Percentiles rank a stretch among this genome's conserved stretches.
These are phyloP conservation scores for Cercospora berteroae DNA, from an alignment of 2,329 filamentous ascomycete species.

Conservation along the genomic window DNA sequence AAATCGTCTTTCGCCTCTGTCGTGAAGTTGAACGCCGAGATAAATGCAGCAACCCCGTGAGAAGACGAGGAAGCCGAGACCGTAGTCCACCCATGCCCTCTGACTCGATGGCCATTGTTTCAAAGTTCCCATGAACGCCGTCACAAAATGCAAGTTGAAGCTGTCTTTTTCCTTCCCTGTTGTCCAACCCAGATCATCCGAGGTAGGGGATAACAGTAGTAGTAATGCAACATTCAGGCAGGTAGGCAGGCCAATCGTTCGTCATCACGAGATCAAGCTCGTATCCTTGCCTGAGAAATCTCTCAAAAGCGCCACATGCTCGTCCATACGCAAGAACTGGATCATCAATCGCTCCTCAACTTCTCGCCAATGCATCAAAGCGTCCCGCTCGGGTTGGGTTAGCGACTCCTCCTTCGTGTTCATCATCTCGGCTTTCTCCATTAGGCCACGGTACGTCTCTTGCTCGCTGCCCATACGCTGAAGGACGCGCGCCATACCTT, in stretches of 20 bases:
- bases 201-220: neutral
- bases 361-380: constrained; percentile 62
- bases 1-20: constrained; percentile 5
- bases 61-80: neutral
- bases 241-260: neutral
- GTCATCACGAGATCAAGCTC: constrained; percentile 25
- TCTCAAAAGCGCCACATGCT: constrained; percentile 67
- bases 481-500: constrained; percentile 80
- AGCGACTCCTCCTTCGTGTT: constrained; percentile 83
- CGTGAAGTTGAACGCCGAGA: constrained; percentile 9
- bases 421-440: constrained; percentile 77
- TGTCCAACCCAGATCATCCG: neutral
- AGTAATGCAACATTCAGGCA: neutral
- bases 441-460: constrained; percentile 65
- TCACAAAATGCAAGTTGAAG: neutral
- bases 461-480: constrained; percentile 78
- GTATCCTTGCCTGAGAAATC: constrained; percentile 52
- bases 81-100: neutral
- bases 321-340: constrained; percentile 78
- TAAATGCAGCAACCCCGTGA: constrained; percentile 11
- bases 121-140: neutral
- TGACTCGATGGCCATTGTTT: neutral
- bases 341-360: constrained; percentile 69
- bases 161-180: constrained; percentile 3
- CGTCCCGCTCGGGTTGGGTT: constrained; percentile 68